Conservation (phyloP, 768 basidiomycete genomes). For the Lentinula sp. region DNA sequence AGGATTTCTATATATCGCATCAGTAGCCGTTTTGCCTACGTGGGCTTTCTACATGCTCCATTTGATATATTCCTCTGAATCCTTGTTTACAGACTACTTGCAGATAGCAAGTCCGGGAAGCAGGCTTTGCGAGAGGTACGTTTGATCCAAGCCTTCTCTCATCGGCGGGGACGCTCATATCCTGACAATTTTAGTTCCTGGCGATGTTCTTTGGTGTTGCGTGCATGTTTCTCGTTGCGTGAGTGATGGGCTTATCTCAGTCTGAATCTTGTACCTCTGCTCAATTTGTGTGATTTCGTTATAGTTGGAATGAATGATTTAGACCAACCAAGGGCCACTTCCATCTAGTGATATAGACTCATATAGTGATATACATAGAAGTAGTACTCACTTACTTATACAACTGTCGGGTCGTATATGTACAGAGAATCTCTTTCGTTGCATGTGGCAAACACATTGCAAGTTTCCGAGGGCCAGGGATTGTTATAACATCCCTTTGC, state of each 20-base stretch:
- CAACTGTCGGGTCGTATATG: neutral
- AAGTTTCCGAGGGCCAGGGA: neutral
- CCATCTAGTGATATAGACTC: too few species aligned
- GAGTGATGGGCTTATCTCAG: conserved; percentile 31
- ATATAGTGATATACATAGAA: neutral
- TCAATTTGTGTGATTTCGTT: neutral
- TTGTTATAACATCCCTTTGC: too few species aligned
- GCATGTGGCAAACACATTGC: too few species aligned
- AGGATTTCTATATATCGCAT: conserved; percentile 91
- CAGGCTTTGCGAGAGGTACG: conserved; percentile 89
- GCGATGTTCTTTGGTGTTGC: conserved; percentile 88
- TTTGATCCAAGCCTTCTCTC: conserved; percentile 2
- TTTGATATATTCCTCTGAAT: conserved; percentile 4
- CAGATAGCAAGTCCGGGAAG: conserved; percentile 80
- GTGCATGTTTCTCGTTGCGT: conserved; percentile 93
- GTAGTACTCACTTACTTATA: neutral
- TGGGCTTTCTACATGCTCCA: conserved; percentile 22
- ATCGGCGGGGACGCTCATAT: conserved; percentile 10
- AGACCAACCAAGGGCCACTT: neutral
- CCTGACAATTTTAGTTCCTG: conserved; percentile 55
- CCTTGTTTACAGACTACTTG: conserved; percentile 53
- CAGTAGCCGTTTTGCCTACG: conserved; percentile 89
- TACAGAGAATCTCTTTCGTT: too few species aligned
- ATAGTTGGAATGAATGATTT: conserved; percentile 69
- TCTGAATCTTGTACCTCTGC: too few species aligned